These are phyloP conservation scores for Komagataea norvegica DNA, from an alignment of 1,139 yeast species.

Conservation along the genomic window DNA sequence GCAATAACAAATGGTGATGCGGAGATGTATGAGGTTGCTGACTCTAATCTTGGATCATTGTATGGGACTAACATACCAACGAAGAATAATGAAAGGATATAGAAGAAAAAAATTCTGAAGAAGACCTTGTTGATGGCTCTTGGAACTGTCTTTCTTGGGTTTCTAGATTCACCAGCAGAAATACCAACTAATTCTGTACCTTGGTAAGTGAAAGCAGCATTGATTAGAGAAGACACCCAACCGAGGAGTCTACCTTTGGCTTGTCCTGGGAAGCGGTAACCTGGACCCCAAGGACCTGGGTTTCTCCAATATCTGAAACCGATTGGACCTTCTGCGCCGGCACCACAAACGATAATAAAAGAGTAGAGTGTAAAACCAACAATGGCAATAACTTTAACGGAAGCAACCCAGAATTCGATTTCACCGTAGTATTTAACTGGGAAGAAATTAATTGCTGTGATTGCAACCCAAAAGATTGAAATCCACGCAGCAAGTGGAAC, in stretches of 20 bases:
- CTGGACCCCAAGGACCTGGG: conserved; percentile 82
- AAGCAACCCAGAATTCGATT: conserved; percentile 67
- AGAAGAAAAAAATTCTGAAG: conserved; percentile 74
- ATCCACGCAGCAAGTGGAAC: conserved; percentile 74
- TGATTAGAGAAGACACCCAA: conserved; percentile 62
- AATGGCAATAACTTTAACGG: conserved; percentile 66
- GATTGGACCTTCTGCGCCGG: conserved; percentile 63
- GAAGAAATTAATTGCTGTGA: conserved; percentile 49
- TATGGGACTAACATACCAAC: conserved; percentile 81
- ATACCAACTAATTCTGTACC: conserved; percentile 87
- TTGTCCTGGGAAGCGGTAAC: conserved; percentile 45
- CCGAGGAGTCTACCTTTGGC: conserved; percentile 68
- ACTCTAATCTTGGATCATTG: conserved; percentile 54
- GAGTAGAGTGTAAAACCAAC: conserved; percentile 70
- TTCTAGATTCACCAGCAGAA: conserved; percentile 82
- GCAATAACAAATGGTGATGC: conserved; percentile 76
- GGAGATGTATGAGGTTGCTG: conserved; percentile 43
- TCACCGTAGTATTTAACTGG: conserved; percentile 69
- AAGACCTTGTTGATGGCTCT: conserved; percentile 79
- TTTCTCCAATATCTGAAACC: conserved; percentile 90
- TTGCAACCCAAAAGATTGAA: conserved; percentile 55
- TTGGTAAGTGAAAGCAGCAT: conserved; percentile 74
- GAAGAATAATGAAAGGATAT: conserved; percentile 73
- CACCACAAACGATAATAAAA: conserved; percentile 73
- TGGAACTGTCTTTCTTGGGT: conserved; percentile 81